These are phyloP conservation scores for Kodamaea anthophila DNA, from an alignment of 1,139 yeast genomes.

Conservation along the genomic window DNA sequence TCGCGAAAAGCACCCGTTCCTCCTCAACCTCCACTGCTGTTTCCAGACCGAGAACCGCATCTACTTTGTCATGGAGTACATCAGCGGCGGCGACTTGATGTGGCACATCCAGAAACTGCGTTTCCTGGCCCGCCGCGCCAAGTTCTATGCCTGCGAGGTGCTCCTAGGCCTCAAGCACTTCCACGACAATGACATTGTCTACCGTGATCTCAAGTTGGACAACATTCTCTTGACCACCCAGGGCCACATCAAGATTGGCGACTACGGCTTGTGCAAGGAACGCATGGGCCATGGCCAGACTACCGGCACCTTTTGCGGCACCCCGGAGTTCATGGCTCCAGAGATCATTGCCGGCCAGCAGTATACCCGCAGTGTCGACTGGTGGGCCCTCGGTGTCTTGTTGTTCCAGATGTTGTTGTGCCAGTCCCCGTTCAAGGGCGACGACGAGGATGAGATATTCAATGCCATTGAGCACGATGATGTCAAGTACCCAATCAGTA, in stretches of 20 bases:
- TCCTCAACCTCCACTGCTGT: conserved; percentile 86
- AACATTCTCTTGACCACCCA: conserved; percentile 80
- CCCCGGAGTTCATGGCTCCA: conserved; percentile 99
- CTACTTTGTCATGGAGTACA: conserved; percentile 96
- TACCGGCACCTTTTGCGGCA: conserved; percentile 96
- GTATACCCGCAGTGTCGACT: conserved; percentile 90
- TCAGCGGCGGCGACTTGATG: conserved; percentile 98
- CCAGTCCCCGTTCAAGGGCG: conserved; percentile 96
- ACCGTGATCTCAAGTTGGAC: conserved; percentile 93
- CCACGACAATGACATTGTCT: conserved; percentile 93
- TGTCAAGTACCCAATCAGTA: conserved; percentile 94
- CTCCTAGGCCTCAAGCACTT: conserved; percentile 83
- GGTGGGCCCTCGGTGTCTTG: conserved; percentile 99
- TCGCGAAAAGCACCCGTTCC: conserved; percentile 85
- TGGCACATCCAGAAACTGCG: conserved; percentile 96
- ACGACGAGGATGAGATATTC: conserved; percentile 96
- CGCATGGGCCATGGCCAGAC: conserved; percentile 89
- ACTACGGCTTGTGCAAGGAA: conserved; percentile 94
- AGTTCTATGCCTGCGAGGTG: conserved; percentile 96
- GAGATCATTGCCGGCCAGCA: conserved; percentile 90
- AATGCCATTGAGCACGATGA: conserved; percentile 97
- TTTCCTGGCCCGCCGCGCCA: conserved; percentile 86
- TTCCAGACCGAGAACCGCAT: conserved; percentile 97
- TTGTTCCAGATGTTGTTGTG: conserved; percentile 94
- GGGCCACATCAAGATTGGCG: conserved; percentile 97